Evolutionary conservation across 306 rosid species (phyloP).

Genomic region (Nissolia schottii): DNA sequence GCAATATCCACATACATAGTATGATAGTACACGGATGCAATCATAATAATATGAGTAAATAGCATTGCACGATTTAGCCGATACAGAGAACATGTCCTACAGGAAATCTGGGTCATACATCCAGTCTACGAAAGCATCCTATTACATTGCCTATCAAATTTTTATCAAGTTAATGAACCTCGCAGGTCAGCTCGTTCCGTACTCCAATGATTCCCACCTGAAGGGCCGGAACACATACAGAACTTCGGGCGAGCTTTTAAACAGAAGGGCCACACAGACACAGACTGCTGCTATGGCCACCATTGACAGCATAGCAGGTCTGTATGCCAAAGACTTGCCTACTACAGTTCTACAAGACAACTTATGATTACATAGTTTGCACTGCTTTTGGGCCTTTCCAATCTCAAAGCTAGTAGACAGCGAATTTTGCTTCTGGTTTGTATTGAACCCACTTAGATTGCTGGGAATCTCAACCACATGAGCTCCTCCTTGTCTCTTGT

Average conservation of each 20-base stretch:
- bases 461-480: conserved; percentile 79
- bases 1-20: conserved; percentile 11
- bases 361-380: conserved; percentile 55
- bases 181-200: conserved; percentile 66
- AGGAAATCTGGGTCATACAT: conserved; percentile 23
- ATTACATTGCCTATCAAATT: conserved; percentile 19
- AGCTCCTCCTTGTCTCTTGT: conserved; percentile 50
- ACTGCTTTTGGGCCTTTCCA: conserved; percentile 40
- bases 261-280: conserved; percentile 88
- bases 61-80: conserved; percentile 20
- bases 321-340: conserved; percentile 56
- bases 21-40: conserved; percentile 9
- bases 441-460: conserved; percentile 25
- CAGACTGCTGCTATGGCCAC: conserved; percentile 82
- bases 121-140: conserved; percentile 19
- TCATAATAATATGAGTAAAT: conserved; percentile 10
- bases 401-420: conserved; percentile 46
- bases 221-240: conserved; percentile 71
- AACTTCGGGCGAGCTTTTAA: conserved; percentile 88
- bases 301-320: conserved; percentile 88
- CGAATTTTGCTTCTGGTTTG: conserved; percentile 43
- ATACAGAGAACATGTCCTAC: conserved; percentile 16
- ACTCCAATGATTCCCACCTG: conserved; percentile 79
- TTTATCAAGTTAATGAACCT: conserved; percentile 25
- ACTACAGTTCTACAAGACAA: conserved; percentile 37